Percentiles rank a stretch among this genome's conserved stretches.
Evolutionary conservation across 2,329 filamentous ascomycete species (phyloP).

Genomic region (Pezicula radicicola): DNA sequence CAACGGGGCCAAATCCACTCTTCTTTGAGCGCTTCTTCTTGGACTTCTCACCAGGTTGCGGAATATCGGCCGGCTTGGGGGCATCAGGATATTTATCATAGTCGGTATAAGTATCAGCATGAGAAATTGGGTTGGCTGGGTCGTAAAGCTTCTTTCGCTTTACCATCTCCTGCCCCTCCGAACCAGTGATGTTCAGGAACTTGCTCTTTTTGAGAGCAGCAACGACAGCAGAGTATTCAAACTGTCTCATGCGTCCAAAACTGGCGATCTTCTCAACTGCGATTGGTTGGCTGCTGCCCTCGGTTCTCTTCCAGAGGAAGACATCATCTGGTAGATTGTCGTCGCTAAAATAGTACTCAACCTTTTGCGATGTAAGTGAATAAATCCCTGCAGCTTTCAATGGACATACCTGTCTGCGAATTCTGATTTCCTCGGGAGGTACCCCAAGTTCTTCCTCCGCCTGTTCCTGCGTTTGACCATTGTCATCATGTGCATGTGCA

Average conservation of each 20-base stretch:
- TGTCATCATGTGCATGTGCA: too few relatives aligned
- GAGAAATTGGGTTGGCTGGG: slow-evolving; percentile 3
- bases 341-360: slow-evolving; percentile 92
- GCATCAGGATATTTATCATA: not conserved
- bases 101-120: slow-evolving; percentile 32
- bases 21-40: slow-evolving; percentile 39
- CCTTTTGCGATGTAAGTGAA: slow-evolving; percentile 43
- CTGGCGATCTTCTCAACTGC: slow-evolving; percentile 72
- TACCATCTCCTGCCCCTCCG: slow-evolving; percentile 66
- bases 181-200: slow-evolving; percentile 67
- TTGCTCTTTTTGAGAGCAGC: slow-evolving; percentile 76
- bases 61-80: not conserved
- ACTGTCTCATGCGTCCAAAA: slow-evolving; percentile 93
- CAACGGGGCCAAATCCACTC: slow-evolving; percentile 22
- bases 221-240: slow-evolving; percentile 81
- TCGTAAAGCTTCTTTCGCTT: slow-evolving; percentile 72
- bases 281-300: slow-evolving; percentile 79
- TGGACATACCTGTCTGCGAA: not conserved
- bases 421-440: too few relatives aligned
- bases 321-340: slow-evolving; percentile 84
- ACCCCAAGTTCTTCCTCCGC: too few relatives aligned
- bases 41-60: not conserved
- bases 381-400: not conserved
- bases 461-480: too few relatives aligned
- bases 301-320: slow-evolving; percentile 76